phyloP scores from a whole-genome alignment of 2,329 filamentous ascomycete species.

The Chaetomiaceae sp. region DNA sequence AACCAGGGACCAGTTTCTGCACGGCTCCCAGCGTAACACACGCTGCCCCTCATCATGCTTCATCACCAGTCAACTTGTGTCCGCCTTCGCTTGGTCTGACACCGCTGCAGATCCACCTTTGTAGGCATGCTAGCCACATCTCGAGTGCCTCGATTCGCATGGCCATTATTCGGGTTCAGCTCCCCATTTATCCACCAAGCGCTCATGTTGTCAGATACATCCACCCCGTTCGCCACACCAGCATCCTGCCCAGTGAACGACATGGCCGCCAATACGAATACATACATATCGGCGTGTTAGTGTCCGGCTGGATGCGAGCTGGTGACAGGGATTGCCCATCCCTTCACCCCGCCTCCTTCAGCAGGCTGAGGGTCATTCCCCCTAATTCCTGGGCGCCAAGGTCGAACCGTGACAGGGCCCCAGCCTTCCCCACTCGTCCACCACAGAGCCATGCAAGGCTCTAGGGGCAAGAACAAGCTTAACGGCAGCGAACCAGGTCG shows the following conservation, averaged over 20 bases:
- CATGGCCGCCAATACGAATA: not conserved
- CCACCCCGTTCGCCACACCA: not conserved
- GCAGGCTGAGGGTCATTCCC: not conserved
- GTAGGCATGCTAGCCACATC: not conserved
- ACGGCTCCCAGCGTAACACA: not conserved
- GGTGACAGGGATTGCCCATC: not conserved
- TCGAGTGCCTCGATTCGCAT: not conserved
- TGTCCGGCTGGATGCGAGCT: not conserved
- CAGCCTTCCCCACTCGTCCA: constrained; percentile 6
- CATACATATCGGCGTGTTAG: not conserved
- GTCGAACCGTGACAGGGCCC: not conserved
- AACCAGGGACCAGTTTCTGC: constrained; percentile 2
- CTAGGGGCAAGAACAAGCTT: constrained; percentile 9
- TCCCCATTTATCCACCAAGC: not conserved
- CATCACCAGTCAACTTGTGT: constrained; percentile 2
- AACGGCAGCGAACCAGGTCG: not conserved
- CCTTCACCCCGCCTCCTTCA: not conserved
- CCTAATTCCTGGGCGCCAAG: not conserved
- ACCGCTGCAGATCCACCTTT: not conserved
- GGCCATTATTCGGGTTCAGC: not conserved
- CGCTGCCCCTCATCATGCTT: not conserved
- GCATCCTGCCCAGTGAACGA: no score
- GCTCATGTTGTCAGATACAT: not conserved
- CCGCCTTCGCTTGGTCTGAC: not conserved
- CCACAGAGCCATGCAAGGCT: constrained; percentile 1